Conservation (phyloP, 768 basidiomycete genomes). For the Amanita molliuscula region DNA sequence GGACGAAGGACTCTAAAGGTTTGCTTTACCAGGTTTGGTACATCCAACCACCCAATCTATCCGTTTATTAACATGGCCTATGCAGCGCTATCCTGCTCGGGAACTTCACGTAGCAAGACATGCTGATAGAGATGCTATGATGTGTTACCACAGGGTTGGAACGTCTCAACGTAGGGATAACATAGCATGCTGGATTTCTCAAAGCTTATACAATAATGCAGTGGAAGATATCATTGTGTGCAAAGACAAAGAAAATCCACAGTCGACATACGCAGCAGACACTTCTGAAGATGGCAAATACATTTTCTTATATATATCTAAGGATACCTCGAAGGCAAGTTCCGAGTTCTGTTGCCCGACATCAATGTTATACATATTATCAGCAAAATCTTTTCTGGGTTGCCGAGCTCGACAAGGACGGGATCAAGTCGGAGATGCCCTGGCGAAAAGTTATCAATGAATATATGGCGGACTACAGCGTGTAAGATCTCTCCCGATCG, state of each 20-base stretch:
- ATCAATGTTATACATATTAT: not conserved
- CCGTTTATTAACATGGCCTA: not conserved
- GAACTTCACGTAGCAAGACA: not conserved
- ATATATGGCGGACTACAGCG: not conserved
- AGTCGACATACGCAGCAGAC: no score
- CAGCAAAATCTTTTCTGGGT: no score
- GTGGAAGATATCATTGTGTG: no score
- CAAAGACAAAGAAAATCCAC: no score
- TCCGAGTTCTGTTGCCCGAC: not conserved
- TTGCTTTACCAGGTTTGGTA: no score
- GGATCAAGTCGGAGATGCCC: not conserved
- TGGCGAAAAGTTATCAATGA: not conserved
- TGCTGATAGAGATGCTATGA: no score
- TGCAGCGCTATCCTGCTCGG: not conserved
- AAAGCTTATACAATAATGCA: not conserved
- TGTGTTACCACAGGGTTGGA: not conserved
- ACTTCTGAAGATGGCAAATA: no score
- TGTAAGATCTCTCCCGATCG: not conserved
- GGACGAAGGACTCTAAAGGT: no score
- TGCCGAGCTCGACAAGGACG: not conserved
- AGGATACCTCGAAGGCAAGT: not conserved
- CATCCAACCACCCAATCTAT: not conserved
- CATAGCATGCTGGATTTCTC: not conserved
- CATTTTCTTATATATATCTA: not conserved
- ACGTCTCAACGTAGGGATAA: not conserved